Evolutionary conservation across 1,284 basidiomycete species (phyloP).

Genomic region (Rhodofomes roseus): DNA sequence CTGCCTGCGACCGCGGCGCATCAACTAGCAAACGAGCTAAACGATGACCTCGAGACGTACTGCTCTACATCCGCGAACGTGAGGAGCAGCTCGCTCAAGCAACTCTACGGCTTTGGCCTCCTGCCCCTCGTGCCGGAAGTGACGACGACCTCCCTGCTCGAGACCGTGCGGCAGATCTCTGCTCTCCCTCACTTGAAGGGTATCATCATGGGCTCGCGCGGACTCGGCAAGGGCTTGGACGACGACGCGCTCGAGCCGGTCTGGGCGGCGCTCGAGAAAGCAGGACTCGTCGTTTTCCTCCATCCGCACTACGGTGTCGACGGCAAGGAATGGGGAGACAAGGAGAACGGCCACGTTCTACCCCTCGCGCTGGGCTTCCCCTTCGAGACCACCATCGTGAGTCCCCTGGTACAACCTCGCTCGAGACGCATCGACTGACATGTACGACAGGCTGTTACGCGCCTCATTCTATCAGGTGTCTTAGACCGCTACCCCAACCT

Average conservation of each 20-base stretch:
- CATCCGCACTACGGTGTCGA: slow-evolving; percentile 83
- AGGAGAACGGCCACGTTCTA: slow-evolving; percentile 80
- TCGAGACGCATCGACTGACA: background rate
- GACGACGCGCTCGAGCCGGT: slow-evolving; percentile 73
- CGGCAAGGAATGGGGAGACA: slow-evolving; percentile 62
- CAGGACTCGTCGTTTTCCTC: slow-evolving; percentile 71
- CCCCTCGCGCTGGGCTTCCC: slow-evolving; percentile 85
- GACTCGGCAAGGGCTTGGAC: slow-evolving; percentile 76
- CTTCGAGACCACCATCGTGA: slow-evolving; percentile 82
- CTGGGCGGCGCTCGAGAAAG: slow-evolving; percentile 68
- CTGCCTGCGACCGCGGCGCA: slow-evolving; percentile 66
- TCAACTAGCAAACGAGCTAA: slow-evolving; percentile 62
- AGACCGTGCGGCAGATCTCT: slow-evolving; percentile 63
- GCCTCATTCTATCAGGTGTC: slow-evolving; percentile 77
- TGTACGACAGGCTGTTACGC: slow-evolving; percentile 59
- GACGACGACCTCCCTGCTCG: slow-evolving; percentile 49
- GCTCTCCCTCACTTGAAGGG: slow-evolving; percentile 67
- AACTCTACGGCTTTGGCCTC: slow-evolving; percentile 81
- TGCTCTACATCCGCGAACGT: slow-evolving; percentile 60
- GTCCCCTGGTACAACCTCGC: slow-evolving; percentile 21
- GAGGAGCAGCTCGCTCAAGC: slow-evolving; percentile 38
- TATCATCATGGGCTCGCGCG: slow-evolving; percentile 78
- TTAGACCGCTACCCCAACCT: slow-evolving; percentile 75
- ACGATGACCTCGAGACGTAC: slow-evolving; percentile 73
- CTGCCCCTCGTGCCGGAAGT: slow-evolving; percentile 75